Evolutionary conservation across 371 early-diverging fungal species (phyloP), one percentile per base, ranked within the genome.

Genomic region (Mucor racemosus): DNA sequence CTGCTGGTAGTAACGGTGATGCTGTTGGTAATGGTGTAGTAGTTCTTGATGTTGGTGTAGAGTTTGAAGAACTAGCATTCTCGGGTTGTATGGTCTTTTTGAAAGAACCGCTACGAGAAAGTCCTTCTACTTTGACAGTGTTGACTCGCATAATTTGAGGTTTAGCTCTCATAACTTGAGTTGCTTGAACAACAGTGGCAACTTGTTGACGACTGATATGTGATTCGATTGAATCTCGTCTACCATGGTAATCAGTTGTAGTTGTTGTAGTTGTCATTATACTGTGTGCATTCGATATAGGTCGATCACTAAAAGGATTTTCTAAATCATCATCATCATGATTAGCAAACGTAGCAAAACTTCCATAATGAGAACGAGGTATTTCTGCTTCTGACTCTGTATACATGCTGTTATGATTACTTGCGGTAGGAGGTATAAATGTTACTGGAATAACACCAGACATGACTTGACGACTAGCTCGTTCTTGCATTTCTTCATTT

Each of bases 381-480:
- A 44, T 26, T 40, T 55, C 57, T 53, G 59, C 34, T 58, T 55
- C 48, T 17, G 50, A 41, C 14, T 21, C 41, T 21, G 42, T 19
- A 50, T 50, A 50, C 5, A 40, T n/a, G 40, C 60, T 41, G 39
- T 44, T 39, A n/a, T 54, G 60, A 26, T 11, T 15, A 39, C 60
- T 53, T 44, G 57, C 14, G 9, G 78, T 69, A 33, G 80, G 83
- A 8, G 80, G 84, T 62, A 83, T 77, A 68, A 77, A 80, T 4
- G 79, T 68, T 2, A 83, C 76, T 35, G 84, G 81, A 42, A 83
- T 80, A 40, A 83, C 81, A n/a, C 80, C 84, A 13, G 84, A 83
- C 38, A 64, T 77, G 26, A 63, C 62, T 58, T 35, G 69, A 40
- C 54, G 13, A 31, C 58, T 41, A 5, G 41, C 58, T 56, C 41